Evolutionary conservation across 2,329 filamentous ascomycete species (phyloP).

Genomic region (Helicocarpus griseus): DNA sequence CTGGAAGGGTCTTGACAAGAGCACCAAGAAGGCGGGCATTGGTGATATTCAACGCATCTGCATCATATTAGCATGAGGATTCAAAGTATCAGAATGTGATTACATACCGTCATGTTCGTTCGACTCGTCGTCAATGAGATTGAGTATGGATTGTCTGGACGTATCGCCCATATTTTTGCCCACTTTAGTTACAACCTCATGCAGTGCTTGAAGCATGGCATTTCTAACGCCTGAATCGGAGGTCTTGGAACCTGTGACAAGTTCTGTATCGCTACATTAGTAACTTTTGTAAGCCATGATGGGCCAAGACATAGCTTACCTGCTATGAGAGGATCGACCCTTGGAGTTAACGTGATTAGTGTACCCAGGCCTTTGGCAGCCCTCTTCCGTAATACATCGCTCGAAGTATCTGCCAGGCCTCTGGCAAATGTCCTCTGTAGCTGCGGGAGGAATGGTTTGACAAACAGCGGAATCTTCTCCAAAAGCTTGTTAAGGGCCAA

Average conservation of each 20-base stretch:
- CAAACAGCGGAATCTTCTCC: conserved; percentile 88
- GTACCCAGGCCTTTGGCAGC: conserved; percentile 92
- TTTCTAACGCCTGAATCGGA: conserved; percentile 76
- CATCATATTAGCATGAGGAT: conserved; percentile 12
- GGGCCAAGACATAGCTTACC: conserved; percentile 20
- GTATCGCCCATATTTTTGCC: conserved; percentile 89
- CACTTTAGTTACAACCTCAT: conserved; percentile 92
- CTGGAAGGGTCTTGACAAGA: conserved; percentile 74
- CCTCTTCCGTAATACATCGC: conserved; percentile 74
- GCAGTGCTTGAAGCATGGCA: conserved; percentile 94
- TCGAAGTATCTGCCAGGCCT: conserved; percentile 84
- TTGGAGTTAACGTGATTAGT: conserved; percentile 86
- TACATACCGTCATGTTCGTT: conserved; percentile 58
- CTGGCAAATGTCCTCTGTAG: conserved; percentile 95
- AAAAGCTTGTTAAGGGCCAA: conserved; percentile 89
- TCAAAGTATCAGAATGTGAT: not conserved
- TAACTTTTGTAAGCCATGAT: not conserved
- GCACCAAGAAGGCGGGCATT: conserved; percentile 85
- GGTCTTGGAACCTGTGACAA: conserved; percentile 93
- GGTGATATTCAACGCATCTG: conserved; percentile 68
- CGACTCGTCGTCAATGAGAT: conserved; percentile 75
- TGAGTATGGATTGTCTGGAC: conserved; percentile 75
- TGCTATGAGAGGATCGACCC: conserved; percentile 85
- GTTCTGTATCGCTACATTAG: conserved; percentile 44
- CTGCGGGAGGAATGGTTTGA: conserved; percentile 95